Evolutionary conservation across 371 early-diverging fungal genomes (phyloP), one percentile per base, ranked within the genome.

Genomic region (Capillidium heterosporum): DNA sequence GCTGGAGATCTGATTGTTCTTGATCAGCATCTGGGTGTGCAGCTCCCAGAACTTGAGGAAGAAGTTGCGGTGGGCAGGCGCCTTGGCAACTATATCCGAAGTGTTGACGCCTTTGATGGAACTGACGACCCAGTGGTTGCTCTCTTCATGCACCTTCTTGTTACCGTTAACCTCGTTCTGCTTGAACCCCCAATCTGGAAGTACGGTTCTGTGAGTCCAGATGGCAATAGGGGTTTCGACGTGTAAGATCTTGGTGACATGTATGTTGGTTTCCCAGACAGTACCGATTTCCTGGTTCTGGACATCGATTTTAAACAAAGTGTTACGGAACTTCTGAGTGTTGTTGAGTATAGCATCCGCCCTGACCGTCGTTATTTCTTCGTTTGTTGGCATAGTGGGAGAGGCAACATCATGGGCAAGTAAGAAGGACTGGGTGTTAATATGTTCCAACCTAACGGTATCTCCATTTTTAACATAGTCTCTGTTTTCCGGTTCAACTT

Each of bases 351-450:
- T 39, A 35, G 35, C 13, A 5, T 66, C 61, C 0, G 47, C 57
- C 29, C 73, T 62, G 1, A 85, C 71, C 0, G 91, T 87, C 0
- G 96, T 95, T 46, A 96, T 70, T 68, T 97, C 98, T 74, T 90
- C 88, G 61, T 97, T 89, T n/a, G 98, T 96, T 10, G 87, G 66
- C 65, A 89, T 87, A 56, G 89, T 65, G n/a, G 96, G 95, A 17
- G 91, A 89, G 2, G 98, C 98, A 19, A 97, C 98, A 64, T 97
- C 98, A 65, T 96, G 97, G 1, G 97, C 91, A 54, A 91, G 63
- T 19, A 97, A 71, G 60, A 76, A 77, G 0, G 79, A 73, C 21
- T 69, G 62, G 2, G 80, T 79, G 0, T 57, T 39, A 7, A 76
- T 62, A 62, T 82, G 82, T 48, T 77, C 72, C 1, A 80, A 68